Conservation (phyloP, 1,284 basidiomycete species). For the Trichosporon sp. region DNA sequence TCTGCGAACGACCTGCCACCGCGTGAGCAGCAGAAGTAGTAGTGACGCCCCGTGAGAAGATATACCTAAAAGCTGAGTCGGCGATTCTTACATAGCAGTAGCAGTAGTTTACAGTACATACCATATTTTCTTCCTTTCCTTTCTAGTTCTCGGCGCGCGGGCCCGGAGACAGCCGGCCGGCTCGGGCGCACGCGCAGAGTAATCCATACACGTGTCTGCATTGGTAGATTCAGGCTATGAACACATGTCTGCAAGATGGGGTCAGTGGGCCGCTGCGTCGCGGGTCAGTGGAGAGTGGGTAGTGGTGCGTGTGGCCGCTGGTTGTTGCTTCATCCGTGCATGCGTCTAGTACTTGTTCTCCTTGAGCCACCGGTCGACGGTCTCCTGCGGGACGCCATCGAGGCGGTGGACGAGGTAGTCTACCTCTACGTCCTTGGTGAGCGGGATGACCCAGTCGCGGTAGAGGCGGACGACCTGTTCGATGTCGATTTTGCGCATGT, state of each 20-base stretch:
- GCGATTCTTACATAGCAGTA: neutral
- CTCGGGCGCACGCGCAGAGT: too few relatives aligned
- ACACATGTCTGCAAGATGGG: too few relatives aligned
- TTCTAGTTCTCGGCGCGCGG: neutral
- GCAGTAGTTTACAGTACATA: neutral
- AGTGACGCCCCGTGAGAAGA: neutral
- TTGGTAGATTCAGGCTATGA: too few relatives aligned
- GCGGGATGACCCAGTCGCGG: constrained; percentile 88
- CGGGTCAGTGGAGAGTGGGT: too few relatives aligned
- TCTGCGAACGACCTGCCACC: neutral
- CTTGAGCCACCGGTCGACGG: constrained; percentile 64
- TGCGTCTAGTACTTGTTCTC: constrained; percentile 7
- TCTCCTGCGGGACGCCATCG: constrained; percentile 70
- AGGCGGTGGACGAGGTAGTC: constrained; percentile 83
- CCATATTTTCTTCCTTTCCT: neutral
- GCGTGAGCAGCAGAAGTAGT: neutral
- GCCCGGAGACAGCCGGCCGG: too few relatives aligned
- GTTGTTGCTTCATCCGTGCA: too few relatives aligned
- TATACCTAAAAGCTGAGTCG: neutral
- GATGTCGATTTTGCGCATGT: constrained; percentile 73
- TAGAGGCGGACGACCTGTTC: constrained; percentile 90
- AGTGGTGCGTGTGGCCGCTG: too few relatives aligned
- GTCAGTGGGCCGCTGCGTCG: too few relatives aligned
- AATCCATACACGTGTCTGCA: too few relatives aligned
- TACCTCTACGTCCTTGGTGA: constrained; percentile 98